Percentiles rank a stretch among this genome's conserved stretches.
phyloP scores from a whole-genome alignment of 495 filamentous ascomycete genomes.

The Aspergillus sclerotiicarbonarius region DNA sequence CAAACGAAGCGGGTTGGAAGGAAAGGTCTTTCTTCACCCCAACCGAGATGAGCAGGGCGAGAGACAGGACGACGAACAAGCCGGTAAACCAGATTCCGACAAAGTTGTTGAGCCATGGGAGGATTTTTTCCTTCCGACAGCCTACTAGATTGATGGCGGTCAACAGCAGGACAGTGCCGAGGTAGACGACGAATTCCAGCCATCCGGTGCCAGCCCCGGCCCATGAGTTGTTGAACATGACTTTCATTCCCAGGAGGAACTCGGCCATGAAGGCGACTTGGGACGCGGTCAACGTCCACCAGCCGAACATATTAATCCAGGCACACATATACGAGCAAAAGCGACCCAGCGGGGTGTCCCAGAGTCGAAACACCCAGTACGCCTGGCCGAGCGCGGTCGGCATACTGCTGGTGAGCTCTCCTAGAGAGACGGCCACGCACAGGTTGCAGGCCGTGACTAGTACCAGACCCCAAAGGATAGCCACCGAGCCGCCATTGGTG shows the following conservation, averaged over 20 bases:
- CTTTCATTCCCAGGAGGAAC: constrained; percentile 46
- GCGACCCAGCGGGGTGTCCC: constrained; percentile 32
- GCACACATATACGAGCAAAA: constrained; percentile 47
- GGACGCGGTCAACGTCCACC: constrained; percentile 47
- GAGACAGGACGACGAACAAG: constrained; percentile 42
- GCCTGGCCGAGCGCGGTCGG: constrained; percentile 46
- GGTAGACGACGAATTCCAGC: constrained; percentile 46
- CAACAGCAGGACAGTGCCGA: constrained; percentile 37
- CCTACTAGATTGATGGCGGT: constrained; percentile 45
- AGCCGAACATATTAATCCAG: constrained; percentile 50
- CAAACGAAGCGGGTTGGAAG: constrained; percentile 48
- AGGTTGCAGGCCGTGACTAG: constrained; percentile 44
- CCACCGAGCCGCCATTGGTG: constrained; percentile 42
- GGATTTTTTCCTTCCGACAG: constrained; percentile 43
- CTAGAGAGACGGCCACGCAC: constrained; percentile 44
- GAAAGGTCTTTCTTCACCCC: constrained; percentile 34
- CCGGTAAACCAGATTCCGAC: constrained; percentile 47
- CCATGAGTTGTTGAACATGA: constrained; percentile 41
- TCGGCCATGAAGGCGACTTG: constrained; percentile 49
- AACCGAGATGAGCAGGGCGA: constrained; percentile 45
- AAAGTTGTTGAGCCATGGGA: constrained; percentile 49
- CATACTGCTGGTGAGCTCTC: constrained; percentile 47
- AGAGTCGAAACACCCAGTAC: constrained; percentile 45
- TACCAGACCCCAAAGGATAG: constrained; percentile 47
- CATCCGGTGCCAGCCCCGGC: constrained; percentile 35